Evolutionary conservation across 345 rosid genomes (phyloP).

Genomic region (Lepidium aucheri): DNA sequence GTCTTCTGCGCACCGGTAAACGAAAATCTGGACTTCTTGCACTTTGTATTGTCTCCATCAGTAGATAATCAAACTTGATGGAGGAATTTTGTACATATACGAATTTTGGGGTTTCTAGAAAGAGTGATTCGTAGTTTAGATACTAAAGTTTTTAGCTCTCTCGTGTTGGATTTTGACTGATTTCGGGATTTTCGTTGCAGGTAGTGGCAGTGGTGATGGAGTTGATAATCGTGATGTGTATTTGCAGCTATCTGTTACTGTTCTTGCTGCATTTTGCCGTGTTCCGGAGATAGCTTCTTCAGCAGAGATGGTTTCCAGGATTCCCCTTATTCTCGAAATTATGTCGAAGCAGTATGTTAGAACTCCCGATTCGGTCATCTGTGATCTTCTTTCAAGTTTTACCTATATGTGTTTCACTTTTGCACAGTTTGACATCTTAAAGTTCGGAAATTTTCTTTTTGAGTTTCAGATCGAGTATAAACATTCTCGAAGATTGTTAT

Average conservation of each 20-base stretch:
- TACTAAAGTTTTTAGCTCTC: not conserved
- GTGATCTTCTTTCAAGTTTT: not conserved
- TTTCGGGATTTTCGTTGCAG: constrained; percentile 14
- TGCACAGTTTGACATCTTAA: not conserved
- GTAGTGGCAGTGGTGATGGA: constrained; percentile 31
- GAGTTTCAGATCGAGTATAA: constrained; percentile 33
- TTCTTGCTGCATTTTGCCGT: constrained; percentile 76
- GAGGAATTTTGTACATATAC: not conserved
- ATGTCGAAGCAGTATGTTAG: constrained; percentile 43
- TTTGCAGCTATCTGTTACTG: constrained; percentile 60
- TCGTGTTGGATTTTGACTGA: not conserved
- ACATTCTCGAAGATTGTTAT: constrained; percentile 59
- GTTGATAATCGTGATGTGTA: constrained; percentile 59
- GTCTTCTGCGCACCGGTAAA: constrained; percentile 71
- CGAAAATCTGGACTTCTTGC: not conserved
- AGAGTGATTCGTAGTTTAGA: not conserved
- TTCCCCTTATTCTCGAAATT: constrained; percentile 54
- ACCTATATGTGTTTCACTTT: not conserved
- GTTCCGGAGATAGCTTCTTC: constrained; percentile 72
- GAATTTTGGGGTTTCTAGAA: not conserved
- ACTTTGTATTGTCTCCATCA: not conserved
- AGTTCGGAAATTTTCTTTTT: constrained; percentile 7
- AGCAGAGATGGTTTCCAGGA: constrained; percentile 55
- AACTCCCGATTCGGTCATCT: not conserved
- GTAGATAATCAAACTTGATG: not conserved